Evolutionary conservation across 1,284 basidiomycete genomes (phyloP), one percentile per base, ranked within the genome.

Genomic region (Trichosporon coremiiforme): DNA sequence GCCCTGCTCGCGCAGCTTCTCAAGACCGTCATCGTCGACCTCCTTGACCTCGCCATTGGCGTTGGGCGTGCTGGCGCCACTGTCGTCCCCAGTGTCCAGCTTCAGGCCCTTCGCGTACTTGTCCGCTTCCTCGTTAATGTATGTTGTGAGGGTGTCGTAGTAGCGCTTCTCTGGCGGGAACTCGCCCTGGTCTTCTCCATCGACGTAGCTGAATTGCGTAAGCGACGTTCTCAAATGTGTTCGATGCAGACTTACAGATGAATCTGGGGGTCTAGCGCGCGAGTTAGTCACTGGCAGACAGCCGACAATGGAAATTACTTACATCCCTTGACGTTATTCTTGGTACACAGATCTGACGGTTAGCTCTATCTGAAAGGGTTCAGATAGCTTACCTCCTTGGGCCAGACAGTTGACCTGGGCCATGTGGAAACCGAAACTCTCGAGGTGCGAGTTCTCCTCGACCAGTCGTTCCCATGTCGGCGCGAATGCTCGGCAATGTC

Each of bases 331-430:
- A 96, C 85, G 22, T 85, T 84, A 74, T 94, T 89, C 20, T 86
- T 85, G 64, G 86, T 84, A 80, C 94, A 97, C 5, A 96, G 85
- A 79, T 96, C 94, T 95, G 74, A 8, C 7, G 20, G 38, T 68
- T 36, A 66, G 63, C n/a, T 55, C 12, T n/a, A n/a, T n/a, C n/a
- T n/a, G n/a, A n/a, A n/a, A n/a, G 10, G 45, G n/a, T 29, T 62
- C n/a, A 17, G n/a, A 10, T 10, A 53, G 85, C 90, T 73, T 72
- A 91, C 93, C 94, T 77, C 93, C 93, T 79, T 93, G 86, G 4
- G 90, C 86, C 0, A 89, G 86, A 79, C 95, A 97, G 82, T 96
- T 90, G 57, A 97, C 90, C 79, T 94, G 94, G 0, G 91, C 93
- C 70, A 95, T 86, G 68, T 88, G 87, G 12, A 96, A 88, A 10